phyloP scores from a whole-genome alignment of 176 grass and related monocot genomes.

The Themeda triandra region DNA sequence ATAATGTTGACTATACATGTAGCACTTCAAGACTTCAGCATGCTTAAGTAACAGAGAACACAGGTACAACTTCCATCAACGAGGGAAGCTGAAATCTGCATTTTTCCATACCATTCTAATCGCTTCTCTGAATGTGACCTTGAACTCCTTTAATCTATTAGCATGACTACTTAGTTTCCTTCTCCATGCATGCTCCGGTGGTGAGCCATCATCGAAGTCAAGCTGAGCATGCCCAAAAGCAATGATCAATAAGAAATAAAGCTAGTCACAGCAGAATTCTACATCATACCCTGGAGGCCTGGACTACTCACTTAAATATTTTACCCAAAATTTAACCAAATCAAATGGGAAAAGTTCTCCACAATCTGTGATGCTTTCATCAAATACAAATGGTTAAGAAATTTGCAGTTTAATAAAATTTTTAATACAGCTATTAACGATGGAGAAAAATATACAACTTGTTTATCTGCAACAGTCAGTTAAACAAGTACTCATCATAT shows the following conservation, averaged over 20 bases:
- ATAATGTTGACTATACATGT: background rate
- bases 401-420: background rate
- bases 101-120: conserved; percentile 71
- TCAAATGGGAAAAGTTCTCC: background rate
- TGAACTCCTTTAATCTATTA: conserved; percentile 94
- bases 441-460: background rate
- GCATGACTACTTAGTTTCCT: conserved; percentile 90
- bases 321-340: background rate
- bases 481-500: background rate
- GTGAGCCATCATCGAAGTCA: conserved; percentile 88
- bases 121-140: conserved; percentile 87
- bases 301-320: background rate
- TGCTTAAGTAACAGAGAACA: conserved; percentile 16
- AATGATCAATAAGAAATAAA: background rate
- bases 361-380: background rate
- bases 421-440: background rate
- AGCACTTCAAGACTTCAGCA: conserved; percentile 13
- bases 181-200: conserved; percentile 87
- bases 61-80: conserved; percentile 10
- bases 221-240: conserved; percentile 46
- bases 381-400: background rate
- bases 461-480: background rate
- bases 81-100: background rate
- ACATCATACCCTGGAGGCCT: background rate
- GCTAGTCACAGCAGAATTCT: background rate